These are phyloP conservation scores for Psilocybe cyanescens DNA, from an alignment of 768 basidiomycete species.

Conservation along the genomic window DNA sequence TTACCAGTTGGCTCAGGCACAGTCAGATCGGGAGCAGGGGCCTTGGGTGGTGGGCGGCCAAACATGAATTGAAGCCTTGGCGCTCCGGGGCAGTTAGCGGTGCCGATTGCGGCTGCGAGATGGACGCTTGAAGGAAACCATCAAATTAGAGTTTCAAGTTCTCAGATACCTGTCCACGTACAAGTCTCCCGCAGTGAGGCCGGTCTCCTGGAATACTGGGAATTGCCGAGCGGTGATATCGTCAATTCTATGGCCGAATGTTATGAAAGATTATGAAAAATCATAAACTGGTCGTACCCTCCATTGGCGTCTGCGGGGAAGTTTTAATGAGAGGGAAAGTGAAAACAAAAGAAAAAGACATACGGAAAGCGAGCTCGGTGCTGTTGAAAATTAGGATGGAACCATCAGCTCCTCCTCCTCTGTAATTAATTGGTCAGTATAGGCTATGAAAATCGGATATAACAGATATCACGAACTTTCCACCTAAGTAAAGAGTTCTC, in stretches of 20 bases:
- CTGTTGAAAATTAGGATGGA: slow-evolving; percentile 30
- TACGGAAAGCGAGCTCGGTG: slow-evolving; percentile 26
- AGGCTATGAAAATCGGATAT: not conserved
- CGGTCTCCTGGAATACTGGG: slow-evolving; percentile 20
- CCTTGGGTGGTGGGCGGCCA: slow-evolving; percentile 28
- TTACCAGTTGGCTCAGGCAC: slow-evolving; percentile 24
- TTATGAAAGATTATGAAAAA: not conserved
- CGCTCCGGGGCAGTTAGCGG: slow-evolving; percentile 39
- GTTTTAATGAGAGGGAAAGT: not conserved
- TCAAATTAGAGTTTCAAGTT: not conserved
- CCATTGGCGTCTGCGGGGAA: slow-evolving; percentile 13
- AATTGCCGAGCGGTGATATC: slow-evolving; percentile 19
- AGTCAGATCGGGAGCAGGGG: slow-evolving; percentile 25
- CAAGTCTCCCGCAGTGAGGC: slow-evolving; percentile 27
- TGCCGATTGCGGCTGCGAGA: slow-evolving; percentile 29
- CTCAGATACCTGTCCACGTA: slow-evolving; percentile 2
- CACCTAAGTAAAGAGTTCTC: not conserved
- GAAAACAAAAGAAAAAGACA: slow-evolving; percentile 4
- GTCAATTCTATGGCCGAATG: slow-evolving; percentile 11
- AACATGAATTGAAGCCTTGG: slow-evolving; percentile 33
- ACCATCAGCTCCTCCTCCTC: slow-evolving; percentile 35
- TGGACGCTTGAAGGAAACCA: slow-evolving; percentile 17
- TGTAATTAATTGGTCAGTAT: not conserved
- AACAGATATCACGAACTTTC: slow-evolving; percentile 5
- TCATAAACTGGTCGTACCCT: slow-evolving; percentile 16